Evolutionary conservation across 768 basidiomycete genomes (phyloP).

Genomic region (Collybia sordida): DNA sequence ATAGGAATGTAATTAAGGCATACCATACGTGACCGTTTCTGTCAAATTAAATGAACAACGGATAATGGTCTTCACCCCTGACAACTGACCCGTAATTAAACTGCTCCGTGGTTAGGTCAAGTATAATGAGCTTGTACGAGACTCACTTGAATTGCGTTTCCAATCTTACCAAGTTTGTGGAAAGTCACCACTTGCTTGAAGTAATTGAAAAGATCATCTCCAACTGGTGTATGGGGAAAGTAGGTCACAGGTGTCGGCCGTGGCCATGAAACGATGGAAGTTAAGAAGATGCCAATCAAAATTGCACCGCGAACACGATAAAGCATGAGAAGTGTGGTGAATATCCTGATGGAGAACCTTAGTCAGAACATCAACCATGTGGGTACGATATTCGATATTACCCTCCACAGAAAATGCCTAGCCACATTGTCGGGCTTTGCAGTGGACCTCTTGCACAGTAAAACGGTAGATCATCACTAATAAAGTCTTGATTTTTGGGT

Average conservation of each 20-base stretch:
- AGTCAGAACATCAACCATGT: background rate
- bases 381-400: conserved; percentile 26
- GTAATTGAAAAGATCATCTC: conserved; percentile 75
- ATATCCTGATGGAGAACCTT: conserved; percentile 42
- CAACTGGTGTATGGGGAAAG: conserved; percentile 71
- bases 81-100: conserved; percentile 42
- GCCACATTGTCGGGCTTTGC: conserved; percentile 78
- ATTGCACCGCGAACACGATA: conserved; percentile 85
- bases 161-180: conserved; percentile 58
- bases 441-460: conserved; percentile 69
- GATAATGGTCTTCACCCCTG: background rate
- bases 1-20: conserved; percentile 85
- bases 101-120: conserved; percentile 27
- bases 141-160: conserved; percentile 69
- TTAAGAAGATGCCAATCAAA: conserved; percentile 79
- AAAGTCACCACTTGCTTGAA: conserved; percentile 85
- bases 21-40: conserved; percentile 82
- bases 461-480: conserved; percentile 41
- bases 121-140: background rate
- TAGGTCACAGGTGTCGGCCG: conserved; percentile 78
- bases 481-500: conserved; percentile 34
- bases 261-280: conserved; percentile 87
- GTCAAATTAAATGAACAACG: conserved; percentile 18
- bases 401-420: conserved; percentile 87
- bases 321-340: conserved; percentile 79